Evolutionary conservation across 768 basidiomycete genomes (phyloP), one percentile per base, ranked within the genome.

Genomic region (Auricularia sp.): DNA sequence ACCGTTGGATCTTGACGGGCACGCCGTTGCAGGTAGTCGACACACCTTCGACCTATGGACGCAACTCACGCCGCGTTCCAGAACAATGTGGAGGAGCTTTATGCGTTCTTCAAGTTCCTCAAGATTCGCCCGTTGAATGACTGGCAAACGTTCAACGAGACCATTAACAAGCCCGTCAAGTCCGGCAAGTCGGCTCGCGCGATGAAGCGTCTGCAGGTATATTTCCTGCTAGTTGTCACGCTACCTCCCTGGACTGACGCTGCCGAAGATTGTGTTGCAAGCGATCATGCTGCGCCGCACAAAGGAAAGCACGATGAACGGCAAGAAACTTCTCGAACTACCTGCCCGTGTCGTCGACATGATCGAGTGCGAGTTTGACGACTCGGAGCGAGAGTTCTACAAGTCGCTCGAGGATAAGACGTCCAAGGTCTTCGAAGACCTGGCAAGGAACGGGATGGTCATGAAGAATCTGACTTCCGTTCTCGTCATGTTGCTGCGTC

Each of bases 81-180:
- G 80, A 98, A 99, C 77, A 88, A 80, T 61, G 89, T 98, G 18
- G 86, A 89, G 59, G 97, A 99, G 70, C 77, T 99, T 5, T 97
- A 85, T 72, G 90, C 94, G 3, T 79, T 98, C 39, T 81, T 98
- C 70, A 88, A 91, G 66, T 99, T 98, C 76, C 77, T 98, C 34
- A 87, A 88, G 3, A 80, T 93, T 68, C 85, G 84, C 68, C 96
- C 94, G 0, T 78, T 95, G 36, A 86, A 89, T 65, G 83, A 91
- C 44, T 92, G 87, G 86, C 73, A 83, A 3, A 83, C 79, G 3
- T 99, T 98, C 80, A 90, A 90, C 62, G 77, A 78, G 11, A 83
- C 87, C 61, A 92, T 99, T 61, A 83, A 84, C 0, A 83, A 87
- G 67, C 93, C 93, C 1, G 83, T 97, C 61, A 94, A 90, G 73